phyloP scores from a whole-genome alignment of 179 eudicot species.

The Heliamphora pulchella region DNA sequence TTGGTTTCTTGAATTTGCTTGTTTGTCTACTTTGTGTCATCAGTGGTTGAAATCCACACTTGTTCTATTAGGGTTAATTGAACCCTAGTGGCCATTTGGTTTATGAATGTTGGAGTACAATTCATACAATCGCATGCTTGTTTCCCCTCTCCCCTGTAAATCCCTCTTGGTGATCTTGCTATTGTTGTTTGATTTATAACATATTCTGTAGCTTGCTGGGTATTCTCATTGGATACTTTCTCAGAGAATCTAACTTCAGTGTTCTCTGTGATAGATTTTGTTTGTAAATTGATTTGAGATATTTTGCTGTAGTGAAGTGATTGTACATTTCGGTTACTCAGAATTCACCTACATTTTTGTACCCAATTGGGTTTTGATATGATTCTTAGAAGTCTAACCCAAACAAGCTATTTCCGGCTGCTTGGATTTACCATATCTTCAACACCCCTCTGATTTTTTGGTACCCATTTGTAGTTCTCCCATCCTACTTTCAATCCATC shows the following conservation, averaged over 20 bases:
- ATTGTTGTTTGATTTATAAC: not conserved
- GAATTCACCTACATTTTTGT: not conserved
- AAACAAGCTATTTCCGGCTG: not conserved
- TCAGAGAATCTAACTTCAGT: not conserved
- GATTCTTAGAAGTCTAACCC: not conserved
- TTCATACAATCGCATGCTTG: not conserved
- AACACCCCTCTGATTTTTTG: not conserved
- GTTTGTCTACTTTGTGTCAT: not conserved
- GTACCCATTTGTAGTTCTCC: not conserved
- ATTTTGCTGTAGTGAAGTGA: not conserved
- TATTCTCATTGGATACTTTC: conserved; percentile 1
- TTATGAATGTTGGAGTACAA: not conserved
- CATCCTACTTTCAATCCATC: not conserved
- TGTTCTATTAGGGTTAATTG: not conserved
- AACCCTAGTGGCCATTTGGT: not conserved
- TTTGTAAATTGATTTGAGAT: not conserved
- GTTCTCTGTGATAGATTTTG: not conserved
- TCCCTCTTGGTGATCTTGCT: not conserved
- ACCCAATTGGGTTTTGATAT: not conserved
- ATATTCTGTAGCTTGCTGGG: not conserved
- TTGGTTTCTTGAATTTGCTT: not conserved
- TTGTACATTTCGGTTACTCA: not conserved
- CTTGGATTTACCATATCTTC: not conserved
- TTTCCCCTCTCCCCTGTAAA: not conserved
- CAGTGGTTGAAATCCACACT: not conserved